These are phyloP conservation scores for Stagonosporopsis tanaceti DNA, from an alignment of 2,329 filamentous ascomycete species.

Conservation along the genomic window DNA sequence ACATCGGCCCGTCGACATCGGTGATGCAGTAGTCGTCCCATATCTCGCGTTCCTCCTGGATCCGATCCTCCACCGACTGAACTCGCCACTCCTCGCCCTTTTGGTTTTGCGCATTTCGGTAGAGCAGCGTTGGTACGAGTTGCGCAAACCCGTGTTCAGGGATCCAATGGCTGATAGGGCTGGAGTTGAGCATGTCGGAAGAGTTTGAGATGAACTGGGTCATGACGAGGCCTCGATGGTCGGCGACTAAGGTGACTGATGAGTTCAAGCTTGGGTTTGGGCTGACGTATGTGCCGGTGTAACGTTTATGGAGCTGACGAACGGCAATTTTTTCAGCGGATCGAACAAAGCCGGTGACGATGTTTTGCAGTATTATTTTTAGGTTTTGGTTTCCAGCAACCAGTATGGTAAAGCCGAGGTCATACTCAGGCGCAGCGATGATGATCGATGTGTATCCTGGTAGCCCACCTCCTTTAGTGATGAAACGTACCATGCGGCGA, in stretches of 20 bases:
- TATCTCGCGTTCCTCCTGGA: slow-evolving; percentile 15
- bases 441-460: slow-evolving; percentile 54
- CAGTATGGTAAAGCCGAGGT: slow-evolving; percentile 54
- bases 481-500: slow-evolving; percentile 52
- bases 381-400: slow-evolving; percentile 38
- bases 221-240: slow-evolving; percentile 40
- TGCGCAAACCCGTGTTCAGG: slow-evolving; percentile 28
- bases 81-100: slow-evolving; percentile 49
- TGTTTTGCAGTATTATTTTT: slow-evolving; percentile 37
- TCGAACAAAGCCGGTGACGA: slow-evolving; percentile 42
- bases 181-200: slow-evolving; percentile 32
- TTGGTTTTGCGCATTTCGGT: slow-evolving; percentile 33
- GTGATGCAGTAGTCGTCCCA: slow-evolving; percentile 50
- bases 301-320: slow-evolving; percentile 35
- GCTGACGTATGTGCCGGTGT: slow-evolving; percentile 39
- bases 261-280: slow-evolving; percentile 34
- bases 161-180: slow-evolving; percentile 1
- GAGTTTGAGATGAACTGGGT: slow-evolving; percentile 42
- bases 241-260: slow-evolving; percentile 34
- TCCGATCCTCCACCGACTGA: slow-evolving; percentile 26
- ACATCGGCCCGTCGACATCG: slow-evolving; percentile 42
- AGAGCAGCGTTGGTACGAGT: slow-evolving; percentile 40
- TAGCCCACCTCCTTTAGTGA: slow-evolving; percentile 56
- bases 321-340: slow-evolving; percentile 46
- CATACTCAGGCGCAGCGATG: slow-evolving; percentile 54